A percentile compares a stretch with the other conserved stretches of the same genome.
Evolutionary conservation across 108 stramenopile species (phyloP).

Genomic region (Nitzschia putrida): DNA sequence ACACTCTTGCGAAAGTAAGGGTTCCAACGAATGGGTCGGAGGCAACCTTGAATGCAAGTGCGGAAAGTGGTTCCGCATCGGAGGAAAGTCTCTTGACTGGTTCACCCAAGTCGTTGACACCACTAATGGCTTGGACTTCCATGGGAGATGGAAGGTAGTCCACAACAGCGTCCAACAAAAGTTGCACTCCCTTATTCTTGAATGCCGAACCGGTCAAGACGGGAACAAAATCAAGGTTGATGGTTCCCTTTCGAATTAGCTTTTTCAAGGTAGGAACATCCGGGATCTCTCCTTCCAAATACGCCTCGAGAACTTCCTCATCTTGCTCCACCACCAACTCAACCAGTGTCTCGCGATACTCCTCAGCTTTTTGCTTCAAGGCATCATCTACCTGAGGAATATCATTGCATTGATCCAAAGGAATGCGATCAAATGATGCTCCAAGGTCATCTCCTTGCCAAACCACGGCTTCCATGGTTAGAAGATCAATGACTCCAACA

Average conservation of each 20-base stretch:
- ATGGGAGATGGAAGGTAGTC: constrained; percentile 97
- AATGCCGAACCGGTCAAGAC: constrained; percentile 97
- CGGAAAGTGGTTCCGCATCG: constrained; percentile 91
- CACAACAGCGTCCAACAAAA: constrained; percentile 94
- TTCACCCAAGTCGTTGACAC: constrained; percentile 77
- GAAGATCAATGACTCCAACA: constrained; percentile 94
- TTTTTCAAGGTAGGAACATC: constrained; percentile 79
- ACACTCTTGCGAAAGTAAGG: constrained; percentile 94
- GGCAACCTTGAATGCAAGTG: constrained; percentile 98
- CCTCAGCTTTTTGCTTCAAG: constrained; percentile 77
- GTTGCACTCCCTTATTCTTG: constrained; percentile 98
- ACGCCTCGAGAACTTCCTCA: constrained; percentile 89
- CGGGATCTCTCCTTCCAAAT: constrained; percentile 84
- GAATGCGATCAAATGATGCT: constrained; percentile 89
- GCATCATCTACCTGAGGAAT: constrained; percentile 87
- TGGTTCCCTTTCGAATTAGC: constrained; percentile 91
- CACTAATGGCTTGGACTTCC: constrained; percentile 94
- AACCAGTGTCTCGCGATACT: constrained; percentile 84
- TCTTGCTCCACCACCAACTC: constrained; percentile 90
- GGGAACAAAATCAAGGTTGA: constrained; percentile 82
- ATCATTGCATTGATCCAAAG: constrained; percentile 84
- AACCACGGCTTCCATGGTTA: constrained; percentile 95
- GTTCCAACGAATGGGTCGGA: constrained; percentile 95
- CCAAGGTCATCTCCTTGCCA: constrained; percentile 98
- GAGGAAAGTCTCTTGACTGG: constrained; percentile 64